Evolutionary conservation across 2,329 filamentous ascomycete genomes (phyloP).

Genomic region (Neurospora crassa): DNA sequence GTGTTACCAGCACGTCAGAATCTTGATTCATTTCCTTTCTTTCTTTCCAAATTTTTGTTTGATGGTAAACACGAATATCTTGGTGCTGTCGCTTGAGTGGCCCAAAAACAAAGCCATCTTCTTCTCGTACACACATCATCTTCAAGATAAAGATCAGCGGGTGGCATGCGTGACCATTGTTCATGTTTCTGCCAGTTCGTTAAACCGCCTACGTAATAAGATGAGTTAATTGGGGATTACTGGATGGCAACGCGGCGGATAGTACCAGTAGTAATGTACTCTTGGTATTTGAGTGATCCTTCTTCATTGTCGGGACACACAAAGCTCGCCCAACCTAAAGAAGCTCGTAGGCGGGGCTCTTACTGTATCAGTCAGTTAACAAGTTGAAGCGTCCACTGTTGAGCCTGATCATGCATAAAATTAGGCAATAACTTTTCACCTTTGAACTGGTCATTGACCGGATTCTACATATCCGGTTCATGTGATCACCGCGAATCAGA

Average conservation of each 20-base stretch:
- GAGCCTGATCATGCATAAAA: too few species aligned
- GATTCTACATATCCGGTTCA: neutral
- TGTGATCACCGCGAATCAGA: neutral
- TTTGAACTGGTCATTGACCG: too few species aligned
- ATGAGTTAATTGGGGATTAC: neutral
- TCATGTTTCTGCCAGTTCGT: too few species aligned
- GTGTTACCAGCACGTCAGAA: neutral
- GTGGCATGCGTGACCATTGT: neutral
- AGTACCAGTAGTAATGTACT: neutral
- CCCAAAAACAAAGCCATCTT: neutral
- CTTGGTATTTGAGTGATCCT: neutral
- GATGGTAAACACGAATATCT: too few species aligned
- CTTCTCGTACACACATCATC: neutral
- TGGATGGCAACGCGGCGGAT: neutral
- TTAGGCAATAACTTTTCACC: too few species aligned
- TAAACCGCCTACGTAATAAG: neutral
- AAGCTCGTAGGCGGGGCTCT: too few species aligned
- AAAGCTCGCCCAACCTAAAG: neutral
- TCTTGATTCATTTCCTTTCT: too few species aligned
- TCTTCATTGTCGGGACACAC: neutral
- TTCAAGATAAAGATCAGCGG: neutral
- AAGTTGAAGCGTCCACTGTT: too few species aligned
- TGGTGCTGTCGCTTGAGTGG: neutral
- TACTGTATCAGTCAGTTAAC: too few species aligned
- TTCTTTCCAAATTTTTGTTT: too few species aligned